Conservation (phyloP, 371 early-diverging fungal genomes). For the Funneliformis caledonium region DNA sequence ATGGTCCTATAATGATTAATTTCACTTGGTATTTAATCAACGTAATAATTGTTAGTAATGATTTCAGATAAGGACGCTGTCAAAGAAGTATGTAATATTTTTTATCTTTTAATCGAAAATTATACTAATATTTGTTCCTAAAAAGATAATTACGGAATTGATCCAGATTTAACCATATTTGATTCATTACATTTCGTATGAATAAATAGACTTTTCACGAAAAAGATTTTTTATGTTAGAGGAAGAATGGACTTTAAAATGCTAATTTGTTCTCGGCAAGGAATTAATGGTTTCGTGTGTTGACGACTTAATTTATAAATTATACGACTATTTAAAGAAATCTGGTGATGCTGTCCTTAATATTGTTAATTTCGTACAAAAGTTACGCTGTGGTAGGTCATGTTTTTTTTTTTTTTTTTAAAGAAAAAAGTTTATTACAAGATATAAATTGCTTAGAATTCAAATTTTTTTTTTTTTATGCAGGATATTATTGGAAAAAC, state of each 20-base stretch:
- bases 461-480: background rate
- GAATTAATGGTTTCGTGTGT: slow-evolving; percentile 2
- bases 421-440: background rate
- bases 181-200: background rate
- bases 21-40: background rate
- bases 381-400: slow-evolving; percentile 1
- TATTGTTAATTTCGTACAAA: slow-evolving; percentile 1
- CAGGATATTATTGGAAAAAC: slow-evolving; percentile 38
- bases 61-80: slow-evolving; percentile 14
- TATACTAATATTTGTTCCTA: background rate
- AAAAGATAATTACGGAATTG: too few relatives aligned
- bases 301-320: slow-evolving; percentile 1
- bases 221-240: too few relatives aligned
- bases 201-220: background rate
- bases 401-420: background rate
- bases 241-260: too few relatives aligned
- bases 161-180: background rate
- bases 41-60: background rate
- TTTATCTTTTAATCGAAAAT: background rate
- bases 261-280: too few relatives aligned
- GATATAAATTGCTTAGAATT: background rate
- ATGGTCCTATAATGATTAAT: background rate
- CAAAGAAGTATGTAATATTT: background rate
- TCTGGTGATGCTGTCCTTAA: background rate
- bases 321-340: background rate